Evolutionary conservation across 1,139 yeast species (phyloP).

Genomic region (Hyphopichia fennica): DNA sequence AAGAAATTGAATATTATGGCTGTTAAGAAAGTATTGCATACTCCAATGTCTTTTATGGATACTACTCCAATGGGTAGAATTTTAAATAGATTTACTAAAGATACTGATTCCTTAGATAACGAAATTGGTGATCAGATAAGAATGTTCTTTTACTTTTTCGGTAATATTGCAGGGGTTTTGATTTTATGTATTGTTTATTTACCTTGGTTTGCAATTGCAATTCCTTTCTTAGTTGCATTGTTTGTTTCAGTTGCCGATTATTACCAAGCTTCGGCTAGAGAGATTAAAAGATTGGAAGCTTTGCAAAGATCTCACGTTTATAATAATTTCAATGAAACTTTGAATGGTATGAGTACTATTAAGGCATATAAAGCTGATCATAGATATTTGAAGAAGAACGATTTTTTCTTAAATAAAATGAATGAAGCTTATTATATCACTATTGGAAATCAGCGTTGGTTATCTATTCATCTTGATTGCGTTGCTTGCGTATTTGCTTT

Average conservation of each 20-base stretch:
- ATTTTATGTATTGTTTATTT: constrained; percentile 69
- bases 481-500: constrained; percentile 49
- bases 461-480: constrained; percentile 60
- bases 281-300: constrained; percentile 81
- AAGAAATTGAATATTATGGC: constrained; percentile 49
- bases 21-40: constrained; percentile 58
- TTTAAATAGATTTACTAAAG: constrained; percentile 69
- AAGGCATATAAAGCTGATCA: constrained; percentile 55
- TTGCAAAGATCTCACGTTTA: constrained; percentile 73
- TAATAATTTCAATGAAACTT: constrained; percentile 72
- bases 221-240: constrained; percentile 38
- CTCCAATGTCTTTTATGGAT: constrained; percentile 61
- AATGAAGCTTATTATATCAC: constrained; percentile 71
- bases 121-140: constrained; percentile 67
- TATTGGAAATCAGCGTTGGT: constrained; percentile 77
- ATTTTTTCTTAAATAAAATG: constrained; percentile 55
- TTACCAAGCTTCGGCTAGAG: constrained; percentile 75
- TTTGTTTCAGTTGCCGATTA: constrained; percentile 42
- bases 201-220: constrained; percentile 63
- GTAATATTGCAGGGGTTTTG: constrained; percentile 62
- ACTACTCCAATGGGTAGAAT: constrained; percentile 66
- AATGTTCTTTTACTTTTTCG: constrained; percentile 48
- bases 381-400: constrained; percentile 53
- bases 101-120: constrained; percentile 81
- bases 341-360: constrained; percentile 71